phyloP scores from a whole-genome alignment of 257 asterid species.

The Oldenlandia corymbosa region DNA sequence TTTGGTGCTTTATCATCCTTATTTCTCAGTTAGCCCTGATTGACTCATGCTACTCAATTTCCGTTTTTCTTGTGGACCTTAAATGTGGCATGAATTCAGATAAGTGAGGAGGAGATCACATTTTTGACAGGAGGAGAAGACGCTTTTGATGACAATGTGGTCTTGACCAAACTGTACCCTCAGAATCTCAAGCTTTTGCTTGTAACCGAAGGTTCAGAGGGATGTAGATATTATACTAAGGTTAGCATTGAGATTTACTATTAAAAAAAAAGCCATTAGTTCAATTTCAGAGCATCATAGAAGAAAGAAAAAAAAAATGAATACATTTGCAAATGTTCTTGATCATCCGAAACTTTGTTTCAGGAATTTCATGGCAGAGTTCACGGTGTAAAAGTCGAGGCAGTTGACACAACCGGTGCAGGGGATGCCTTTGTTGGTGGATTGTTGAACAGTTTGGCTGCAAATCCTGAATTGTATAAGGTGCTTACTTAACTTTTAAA shows the following conservation, averaged over 20 bases:
- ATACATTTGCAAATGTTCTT: neutral
- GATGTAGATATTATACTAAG: slow-evolving; percentile 38
- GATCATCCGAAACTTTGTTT: neutral
- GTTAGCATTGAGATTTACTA: slow-evolving; percentile 7
- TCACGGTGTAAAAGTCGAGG: slow-evolving; percentile 20
- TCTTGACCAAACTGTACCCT: slow-evolving; percentile 27
- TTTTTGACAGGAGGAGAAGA: slow-evolving; percentile 36
- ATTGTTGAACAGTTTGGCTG: slow-evolving; percentile 13
- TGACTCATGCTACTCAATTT: no score
- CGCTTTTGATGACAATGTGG: slow-evolving; percentile 29
- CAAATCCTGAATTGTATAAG: slow-evolving; percentile 18
- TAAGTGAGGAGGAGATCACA: slow-evolving; percentile 33
- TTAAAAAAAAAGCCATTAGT: no score
- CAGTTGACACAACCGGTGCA: slow-evolving; percentile 39
- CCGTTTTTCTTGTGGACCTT: neutral
- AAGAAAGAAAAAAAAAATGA: neutral
- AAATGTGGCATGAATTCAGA: slow-evolving; percentile 10
- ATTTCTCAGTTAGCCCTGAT: no score
- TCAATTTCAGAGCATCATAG: neutral
- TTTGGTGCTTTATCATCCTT: neutral
- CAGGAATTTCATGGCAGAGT: slow-evolving; percentile 34
- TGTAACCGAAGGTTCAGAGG: slow-evolving; percentile 30
- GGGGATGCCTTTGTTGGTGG: slow-evolving; percentile 32
- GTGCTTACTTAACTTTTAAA: neutral
- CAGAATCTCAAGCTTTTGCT: slow-evolving; percentile 29